Percentiles rank a stretch among this genome's conserved stretches.
These are phyloP conservation scores for Epithele typhae DNA, from an alignment of 768 basidiomycete species.

Conservation along the genomic window DNA sequence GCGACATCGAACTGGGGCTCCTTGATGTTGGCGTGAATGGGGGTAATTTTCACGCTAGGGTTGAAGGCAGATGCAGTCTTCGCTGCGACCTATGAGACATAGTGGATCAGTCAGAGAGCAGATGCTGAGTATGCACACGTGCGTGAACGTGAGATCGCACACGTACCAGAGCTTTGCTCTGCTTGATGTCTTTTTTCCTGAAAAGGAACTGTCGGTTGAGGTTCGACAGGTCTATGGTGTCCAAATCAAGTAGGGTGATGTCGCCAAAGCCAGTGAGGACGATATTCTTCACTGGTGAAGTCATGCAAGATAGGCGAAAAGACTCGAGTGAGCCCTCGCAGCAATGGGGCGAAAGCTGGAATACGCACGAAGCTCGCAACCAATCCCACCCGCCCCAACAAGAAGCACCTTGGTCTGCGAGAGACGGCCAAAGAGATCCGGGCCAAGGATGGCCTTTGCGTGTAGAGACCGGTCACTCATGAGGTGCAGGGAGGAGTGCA, in stretches of 20 bases:
- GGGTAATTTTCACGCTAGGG: constrained; percentile 79
- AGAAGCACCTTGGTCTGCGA: constrained; percentile 70
- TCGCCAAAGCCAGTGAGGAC: constrained; percentile 89
- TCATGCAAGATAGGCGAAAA: too few relatives aligned
- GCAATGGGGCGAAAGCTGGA: background rate
- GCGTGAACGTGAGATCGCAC: too few relatives aligned
- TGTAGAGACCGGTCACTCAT: constrained; percentile 44
- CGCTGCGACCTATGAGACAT: constrained; percentile 60
- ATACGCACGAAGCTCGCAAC: constrained; percentile 85
- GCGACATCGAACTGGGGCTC: constrained; percentile 83
- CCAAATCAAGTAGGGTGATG: constrained; percentile 91
- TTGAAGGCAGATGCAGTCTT: constrained; percentile 82
- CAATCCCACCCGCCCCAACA: constrained; percentile 96
- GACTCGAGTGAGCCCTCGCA: too few relatives aligned
- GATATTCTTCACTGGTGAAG: constrained; percentile 81
- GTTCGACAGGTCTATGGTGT: constrained; percentile 98
- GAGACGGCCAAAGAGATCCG: constrained; percentile 58
- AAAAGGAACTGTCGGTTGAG: constrained; percentile 97
- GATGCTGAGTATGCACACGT: too few relatives aligned
- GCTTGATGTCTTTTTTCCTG: constrained; percentile 94
- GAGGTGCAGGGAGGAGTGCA: too few relatives aligned
- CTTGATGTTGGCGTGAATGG: constrained; percentile 95
- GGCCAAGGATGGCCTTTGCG: constrained; percentile 76
- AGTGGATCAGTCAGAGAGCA: too few relatives aligned
- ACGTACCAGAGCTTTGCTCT: constrained; percentile 84